These are phyloP conservation scores for Apostasia ramifera DNA, from an alignment of 106 monocot species.

Conservation along the genomic window DNA sequence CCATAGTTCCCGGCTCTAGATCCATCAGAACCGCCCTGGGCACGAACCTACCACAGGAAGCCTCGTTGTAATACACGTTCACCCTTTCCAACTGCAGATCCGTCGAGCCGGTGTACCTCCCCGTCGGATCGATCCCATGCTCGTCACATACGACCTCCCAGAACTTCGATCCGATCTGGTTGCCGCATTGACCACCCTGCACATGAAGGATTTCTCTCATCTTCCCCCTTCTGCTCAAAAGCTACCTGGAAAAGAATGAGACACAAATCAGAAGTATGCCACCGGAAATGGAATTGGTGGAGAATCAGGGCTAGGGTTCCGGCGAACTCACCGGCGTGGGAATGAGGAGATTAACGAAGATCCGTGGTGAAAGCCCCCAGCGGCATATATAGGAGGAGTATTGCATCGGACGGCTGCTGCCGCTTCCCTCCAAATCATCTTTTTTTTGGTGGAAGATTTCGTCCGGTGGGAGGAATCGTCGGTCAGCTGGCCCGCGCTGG, in stretches of 20 bases:
- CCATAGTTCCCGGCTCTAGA: constrained; percentile 23
- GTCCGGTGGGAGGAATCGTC: neutral
- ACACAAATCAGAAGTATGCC: neutral
- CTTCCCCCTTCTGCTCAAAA: neutral
- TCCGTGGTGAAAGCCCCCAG: neutral
- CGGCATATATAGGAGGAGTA: neutral
- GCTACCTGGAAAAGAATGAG: neutral
- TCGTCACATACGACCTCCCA: constrained; percentile 27
- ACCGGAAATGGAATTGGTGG: neutral
- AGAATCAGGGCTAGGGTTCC: neutral
- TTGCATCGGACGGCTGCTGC: constrained; percentile 1
- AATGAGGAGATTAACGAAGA: neutral
- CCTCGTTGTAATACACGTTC: constrained; percentile 22
- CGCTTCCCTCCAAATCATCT: constrained; percentile 1
- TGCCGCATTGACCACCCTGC: constrained; percentile 19
- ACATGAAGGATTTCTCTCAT: constrained; percentile 26
- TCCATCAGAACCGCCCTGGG: constrained; percentile 21
- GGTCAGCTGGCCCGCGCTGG: neutral
- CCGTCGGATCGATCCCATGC: constrained; percentile 17
- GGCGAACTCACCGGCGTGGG: neutral
- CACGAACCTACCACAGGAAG: constrained; percentile 14
- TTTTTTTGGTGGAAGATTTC: neutral
- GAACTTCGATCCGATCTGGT: constrained; percentile 24
- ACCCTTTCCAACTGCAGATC: constrained; percentile 19
- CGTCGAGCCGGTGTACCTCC: constrained; percentile 10